These are phyloP conservation scores for Candida methanosorbosa DNA, from an alignment of 805 yeast species.

Conservation along the genomic window DNA sequence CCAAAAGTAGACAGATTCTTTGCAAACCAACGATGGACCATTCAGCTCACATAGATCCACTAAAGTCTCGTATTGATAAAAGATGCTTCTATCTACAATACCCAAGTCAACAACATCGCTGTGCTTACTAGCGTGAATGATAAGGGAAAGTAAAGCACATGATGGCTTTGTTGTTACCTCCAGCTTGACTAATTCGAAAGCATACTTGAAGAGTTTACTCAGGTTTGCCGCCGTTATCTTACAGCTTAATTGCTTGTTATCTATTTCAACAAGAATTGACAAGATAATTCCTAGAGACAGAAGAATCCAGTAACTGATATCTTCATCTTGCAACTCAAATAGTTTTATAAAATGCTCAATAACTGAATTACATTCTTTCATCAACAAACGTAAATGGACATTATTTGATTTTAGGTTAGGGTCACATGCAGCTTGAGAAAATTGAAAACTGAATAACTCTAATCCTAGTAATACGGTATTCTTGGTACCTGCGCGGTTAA, in stretches of 20 bases:
- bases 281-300: slow-evolving; percentile 4
- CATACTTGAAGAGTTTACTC: too few relatives aligned
- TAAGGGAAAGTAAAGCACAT: slow-evolving; percentile 21
- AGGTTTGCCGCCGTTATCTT: too few relatives aligned
- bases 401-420: background rate
- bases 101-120: slow-evolving; percentile 1
- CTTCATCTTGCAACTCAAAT: slow-evolving; percentile 12
- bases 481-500: too few relatives aligned
- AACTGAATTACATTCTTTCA: slow-evolving; percentile 1
- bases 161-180: slow-evolving; percentile 19
- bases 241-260: too few relatives aligned
- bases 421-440: background rate
- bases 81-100: slow-evolving; percentile 29
- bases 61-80: slow-evolving; percentile 38
- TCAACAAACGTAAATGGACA: background rate
- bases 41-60: slow-evolving; percentile 47
- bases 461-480: too few relatives aligned
- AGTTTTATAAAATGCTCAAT: slow-evolving; percentile 7
- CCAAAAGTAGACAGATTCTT: slow-evolving; percentile 51
- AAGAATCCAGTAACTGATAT: slow-evolving; percentile 8
- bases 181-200: slow-evolving; percentile 29
- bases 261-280: slow-evolving; percentile 3
- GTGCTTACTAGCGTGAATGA: background rate
- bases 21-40: slow-evolving; percentile 46
- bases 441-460: background rate